Percentiles rank a stretch among this genome's conserved stretches.
Evolutionary conservation across 2,329 filamentous ascomycete genomes (phyloP).

Genomic region (Calonectria pseudoreteaudii): DNA sequence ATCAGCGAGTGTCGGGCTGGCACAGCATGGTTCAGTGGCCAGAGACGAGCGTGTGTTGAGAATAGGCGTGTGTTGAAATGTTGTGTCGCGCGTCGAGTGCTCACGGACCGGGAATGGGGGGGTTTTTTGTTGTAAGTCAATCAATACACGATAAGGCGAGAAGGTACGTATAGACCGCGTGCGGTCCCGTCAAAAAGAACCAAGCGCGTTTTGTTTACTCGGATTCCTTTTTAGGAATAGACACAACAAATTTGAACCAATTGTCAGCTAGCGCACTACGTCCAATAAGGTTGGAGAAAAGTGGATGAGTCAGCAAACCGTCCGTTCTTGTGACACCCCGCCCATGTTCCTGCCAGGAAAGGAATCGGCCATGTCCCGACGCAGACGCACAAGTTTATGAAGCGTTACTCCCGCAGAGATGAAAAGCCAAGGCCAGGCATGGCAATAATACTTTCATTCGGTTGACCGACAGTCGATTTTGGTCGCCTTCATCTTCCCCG

Average conservation of each 20-base stretch:
- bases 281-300: conserved; percentile 14
- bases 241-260: conserved; percentile 33
- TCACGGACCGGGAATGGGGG: conserved; percentile 13
- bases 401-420: conserved; percentile 8
- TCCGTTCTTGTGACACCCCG: conserved; percentile 32
- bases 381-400: conserved; percentile 14
- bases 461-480: not conserved
- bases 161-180: conserved; percentile 33
- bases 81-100: conserved; percentile 16
- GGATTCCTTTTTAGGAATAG: conserved; percentile 50
- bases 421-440: conserved; percentile 22
- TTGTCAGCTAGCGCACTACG: not conserved
- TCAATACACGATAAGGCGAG: conserved; percentile 33
- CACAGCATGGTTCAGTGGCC: conserved; percentile 36
- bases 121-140: conserved; percentile 36
- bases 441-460: conserved; percentile 31
- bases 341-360: conserved; percentile 24
- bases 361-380: conserved; percentile 7
- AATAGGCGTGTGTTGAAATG: not conserved
- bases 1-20: conserved; percentile 27
- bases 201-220: conserved; percentile 58
- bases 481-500: not conserved
- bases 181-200: conserved; percentile 30
- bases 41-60: not conserved
- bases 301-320: conserved; percentile 19